Evolutionary conservation across 2,329 filamentous ascomycete species (phyloP).

Genomic region (Fusarium sp.): DNA sequence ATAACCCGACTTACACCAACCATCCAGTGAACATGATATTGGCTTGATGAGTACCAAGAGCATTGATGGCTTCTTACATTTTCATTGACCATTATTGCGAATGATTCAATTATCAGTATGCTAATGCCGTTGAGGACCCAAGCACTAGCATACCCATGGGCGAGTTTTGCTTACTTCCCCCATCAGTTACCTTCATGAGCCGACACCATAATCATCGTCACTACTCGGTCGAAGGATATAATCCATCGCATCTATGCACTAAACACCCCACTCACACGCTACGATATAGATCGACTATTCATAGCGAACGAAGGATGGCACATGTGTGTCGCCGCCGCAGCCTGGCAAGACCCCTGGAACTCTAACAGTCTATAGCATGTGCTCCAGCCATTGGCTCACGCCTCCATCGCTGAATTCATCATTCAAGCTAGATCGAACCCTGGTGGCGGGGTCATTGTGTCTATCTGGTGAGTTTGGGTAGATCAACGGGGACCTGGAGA

Average conservation of each 20-base stretch:
- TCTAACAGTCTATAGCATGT: constrained; percentile 49
- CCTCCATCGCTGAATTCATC: constrained; percentile 21
- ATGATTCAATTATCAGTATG: not conserved
- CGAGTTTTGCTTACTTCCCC: too few relatives aligned
- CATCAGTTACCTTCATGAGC: not conserved
- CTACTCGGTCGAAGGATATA: constrained; percentile 16
- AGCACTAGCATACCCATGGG: not conserved
- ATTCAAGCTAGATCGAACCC: constrained; percentile 19
- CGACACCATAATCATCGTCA: constrained; percentile 23
- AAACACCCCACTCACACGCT: constrained; percentile 37
- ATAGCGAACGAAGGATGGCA: constrained; percentile 41
- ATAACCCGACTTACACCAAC: constrained; percentile 27
- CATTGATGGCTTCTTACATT: fast-evolving
- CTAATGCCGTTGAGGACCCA: too few relatives aligned
- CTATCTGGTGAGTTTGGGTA: constrained; percentile 37
- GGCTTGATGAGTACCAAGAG: not conserved
- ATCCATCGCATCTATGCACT: not conserved
- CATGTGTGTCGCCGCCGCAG: constrained; percentile 38
- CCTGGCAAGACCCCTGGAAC: constrained; percentile 41
- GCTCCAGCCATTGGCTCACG: constrained; percentile 55
- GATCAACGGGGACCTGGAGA: constrained; percentile 33
- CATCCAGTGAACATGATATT: constrained; percentile 4
- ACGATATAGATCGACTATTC: constrained; percentile 26
- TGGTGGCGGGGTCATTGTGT: constrained; percentile 40
- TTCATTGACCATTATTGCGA: not conserved